Evolutionary conservation across 202 grass and related monocot species (phyloP).

Genomic region (Brachypodium distachyon): DNA sequence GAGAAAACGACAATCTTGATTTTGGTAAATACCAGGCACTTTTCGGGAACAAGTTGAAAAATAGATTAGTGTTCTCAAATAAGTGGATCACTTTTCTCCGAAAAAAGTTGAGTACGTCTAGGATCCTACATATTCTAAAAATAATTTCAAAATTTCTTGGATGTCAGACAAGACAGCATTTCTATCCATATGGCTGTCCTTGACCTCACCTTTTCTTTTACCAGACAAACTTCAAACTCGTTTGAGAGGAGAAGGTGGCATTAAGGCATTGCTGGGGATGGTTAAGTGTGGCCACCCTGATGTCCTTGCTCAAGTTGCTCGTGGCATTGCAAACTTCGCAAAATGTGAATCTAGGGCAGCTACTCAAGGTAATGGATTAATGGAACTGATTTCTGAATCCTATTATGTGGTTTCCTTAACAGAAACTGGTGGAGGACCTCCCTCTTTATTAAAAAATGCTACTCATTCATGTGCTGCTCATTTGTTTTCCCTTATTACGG

Average conservation of each 20-base stretch:
- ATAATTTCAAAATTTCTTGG: not conserved
- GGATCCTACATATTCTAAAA: not conserved
- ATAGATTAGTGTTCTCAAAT: not conserved
- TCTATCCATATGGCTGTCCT: not conserved
- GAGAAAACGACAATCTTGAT: not conserved
- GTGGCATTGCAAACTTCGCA: slow-evolving; percentile 98
- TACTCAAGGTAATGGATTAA: slow-evolving; percentile 64
- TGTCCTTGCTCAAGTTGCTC: slow-evolving; percentile 98
- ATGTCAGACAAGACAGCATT: not conserved
- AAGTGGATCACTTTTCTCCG: not conserved
- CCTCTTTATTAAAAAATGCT: not conserved
- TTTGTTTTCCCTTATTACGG: not conserved
- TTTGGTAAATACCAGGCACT: not conserved
- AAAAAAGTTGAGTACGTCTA: not conserved
- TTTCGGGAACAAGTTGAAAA: not conserved
- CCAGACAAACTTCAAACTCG: slow-evolving; percentile 94
- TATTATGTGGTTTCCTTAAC: no score
- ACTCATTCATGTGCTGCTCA: not conserved
- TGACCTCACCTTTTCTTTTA: slow-evolving; percentile 21
- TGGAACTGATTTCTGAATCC: no score
- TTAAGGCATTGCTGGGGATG: slow-evolving; percentile 98
- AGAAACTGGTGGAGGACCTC: no score
- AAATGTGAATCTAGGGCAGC: slow-evolving; percentile 97
- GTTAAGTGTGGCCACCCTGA: slow-evolving; percentile 93
- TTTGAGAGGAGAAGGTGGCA: slow-evolving; percentile 89